Conservation (phyloP, 2,329 filamentous ascomycete genomes). For the Fusarium oxysporum region DNA sequence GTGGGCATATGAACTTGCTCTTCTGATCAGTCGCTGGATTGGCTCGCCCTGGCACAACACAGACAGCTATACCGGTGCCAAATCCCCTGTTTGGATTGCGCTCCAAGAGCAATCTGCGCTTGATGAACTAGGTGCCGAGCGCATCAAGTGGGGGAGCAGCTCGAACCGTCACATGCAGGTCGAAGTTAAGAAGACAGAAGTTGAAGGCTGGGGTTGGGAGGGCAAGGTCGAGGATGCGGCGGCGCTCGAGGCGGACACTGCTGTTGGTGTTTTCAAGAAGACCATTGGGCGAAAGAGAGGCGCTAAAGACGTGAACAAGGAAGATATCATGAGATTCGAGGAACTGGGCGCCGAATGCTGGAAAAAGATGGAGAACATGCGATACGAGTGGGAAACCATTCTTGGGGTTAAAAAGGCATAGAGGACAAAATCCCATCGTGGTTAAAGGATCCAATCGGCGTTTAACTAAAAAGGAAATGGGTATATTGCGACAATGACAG, state of each 20-base stretch:
- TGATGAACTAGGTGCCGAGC: conserved; percentile 64
- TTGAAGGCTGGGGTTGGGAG: conserved; percentile 85
- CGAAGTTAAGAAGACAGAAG: conserved; percentile 80
- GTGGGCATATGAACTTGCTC: conserved; percentile 73
- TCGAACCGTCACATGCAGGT: conserved; percentile 68
- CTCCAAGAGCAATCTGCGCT: conserved; percentile 74
- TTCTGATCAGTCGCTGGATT: conserved; percentile 78
- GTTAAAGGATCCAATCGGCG: neutral
- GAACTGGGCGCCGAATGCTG: conserved; percentile 70
- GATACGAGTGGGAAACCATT: conserved; percentile 71
- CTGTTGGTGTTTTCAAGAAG: conserved; percentile 61
- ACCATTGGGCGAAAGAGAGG: conserved; percentile 69
- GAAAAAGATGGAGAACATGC: conserved; percentile 78
- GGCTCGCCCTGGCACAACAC: conserved; percentile 91
- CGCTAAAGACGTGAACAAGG: conserved; percentile 68
- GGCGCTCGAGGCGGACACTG: conserved; percentile 56
- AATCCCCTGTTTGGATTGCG: conserved; percentile 81
- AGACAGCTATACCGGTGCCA: conserved; percentile 80
- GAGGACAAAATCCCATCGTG: conserved; percentile 1
- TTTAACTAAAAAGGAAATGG: conserved; percentile 29
- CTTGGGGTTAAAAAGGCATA: conserved; percentile 33
- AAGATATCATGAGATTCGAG: conserved; percentile 72
- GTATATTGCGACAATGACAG: conserved; percentile 43
- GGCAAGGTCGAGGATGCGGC: conserved; percentile 64
- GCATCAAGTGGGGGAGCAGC: conserved; percentile 87